Conservation (phyloP, 345 rosid genomes). For the Eucalyptus sideroxylon region DNA sequence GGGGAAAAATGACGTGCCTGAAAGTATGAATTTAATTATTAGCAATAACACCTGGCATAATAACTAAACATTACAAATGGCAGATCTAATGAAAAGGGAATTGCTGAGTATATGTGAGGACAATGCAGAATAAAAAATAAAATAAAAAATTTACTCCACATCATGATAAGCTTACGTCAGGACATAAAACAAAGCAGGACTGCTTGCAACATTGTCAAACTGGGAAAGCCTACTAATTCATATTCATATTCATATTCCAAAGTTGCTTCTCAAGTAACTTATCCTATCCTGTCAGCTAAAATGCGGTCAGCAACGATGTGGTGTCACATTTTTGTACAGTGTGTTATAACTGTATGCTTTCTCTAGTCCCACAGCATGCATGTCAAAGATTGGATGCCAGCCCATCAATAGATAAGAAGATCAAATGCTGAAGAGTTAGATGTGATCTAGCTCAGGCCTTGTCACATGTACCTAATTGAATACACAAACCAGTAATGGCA, state of each 20-base stretch:
- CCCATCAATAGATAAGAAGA: neutral
- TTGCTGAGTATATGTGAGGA: neutral
- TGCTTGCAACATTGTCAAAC: neutral
- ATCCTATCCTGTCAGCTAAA: neutral
- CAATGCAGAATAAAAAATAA: neutral
- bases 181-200: neutral
- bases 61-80: neutral
- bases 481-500: neutral
- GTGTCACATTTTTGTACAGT: neutral
- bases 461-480: neutral
- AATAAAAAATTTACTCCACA: neutral
- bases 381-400: neutral
- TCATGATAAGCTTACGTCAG: neutral
- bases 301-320: neutral
- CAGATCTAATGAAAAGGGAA: neutral
- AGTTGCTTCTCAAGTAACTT: neutral
- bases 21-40: neutral
- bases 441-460: neutral
- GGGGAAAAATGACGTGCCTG: too few relatives aligned
- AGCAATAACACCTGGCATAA: neutral
- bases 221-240: neutral
- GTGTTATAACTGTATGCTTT: neutral
- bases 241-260: neutral
- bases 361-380: neutral
- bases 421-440: neutral